Evolutionary conservation across 495 filamentous ascomycete species (phyloP), one percentile per base, ranked within the genome.

Genomic region (Polyplosphaeria fusca): DNA sequence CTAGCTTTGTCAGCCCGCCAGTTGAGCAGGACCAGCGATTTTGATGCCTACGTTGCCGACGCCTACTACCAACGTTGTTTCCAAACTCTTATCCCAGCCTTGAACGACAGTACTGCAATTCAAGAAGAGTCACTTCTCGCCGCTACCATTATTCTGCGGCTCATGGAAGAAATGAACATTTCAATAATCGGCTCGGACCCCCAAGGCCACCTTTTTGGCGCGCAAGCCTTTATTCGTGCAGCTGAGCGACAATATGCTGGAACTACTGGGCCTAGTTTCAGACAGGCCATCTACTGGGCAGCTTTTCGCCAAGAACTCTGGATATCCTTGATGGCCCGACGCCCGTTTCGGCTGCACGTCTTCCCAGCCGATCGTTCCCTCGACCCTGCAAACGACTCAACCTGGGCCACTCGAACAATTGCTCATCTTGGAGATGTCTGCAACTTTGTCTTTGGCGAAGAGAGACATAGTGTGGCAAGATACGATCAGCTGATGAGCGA

Each of bases 151-250:
- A 60, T 64, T 14, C 32, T 64, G n/a, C 56, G 61, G 7, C 56
- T 64, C 28, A 23, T 64, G 23, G 61, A 64, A 41, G 61, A 64
- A 47, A 52, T 64, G 56, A 58, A 64, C 24, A 58, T 64, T 11
- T 52, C 61, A 3, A 60, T 64, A 5, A 47, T 56, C 22, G 61
- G 56, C 24, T 47, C 56, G 1, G 61, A 64, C 24, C 47, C 45
- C 16, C 61, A 60, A 47, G 51, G 49, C 46, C 61, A 64, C 52
- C 47, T 64, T 4, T 41, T 60, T 20, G 61, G 61, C 5, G 57
- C 56, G 7, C 61, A 60, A 44, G 61, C 61, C 20, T 52, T 64
- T 18, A 60, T 64, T 19, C 59, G 59, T 16, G 61, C 44, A 3
- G 61, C 56, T 5, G 53, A 64, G 37, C 35, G 43, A 23, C 45